Evolutionary conservation across 331 rosid genomes (phyloP).

Genomic region (Quercus lobata): DNA sequence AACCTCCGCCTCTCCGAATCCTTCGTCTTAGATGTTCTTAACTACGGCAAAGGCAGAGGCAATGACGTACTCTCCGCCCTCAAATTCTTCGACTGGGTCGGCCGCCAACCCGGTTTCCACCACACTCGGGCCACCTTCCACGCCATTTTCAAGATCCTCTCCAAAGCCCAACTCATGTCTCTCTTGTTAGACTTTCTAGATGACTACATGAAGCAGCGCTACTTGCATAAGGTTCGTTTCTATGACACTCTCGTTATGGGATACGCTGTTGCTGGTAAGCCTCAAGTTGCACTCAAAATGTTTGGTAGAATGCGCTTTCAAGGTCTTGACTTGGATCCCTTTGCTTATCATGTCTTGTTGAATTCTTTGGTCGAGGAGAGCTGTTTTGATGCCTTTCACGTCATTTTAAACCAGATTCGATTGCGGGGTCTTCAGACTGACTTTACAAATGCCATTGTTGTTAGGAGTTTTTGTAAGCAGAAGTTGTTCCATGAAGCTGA

Average conservation of each 20-base stretch:
- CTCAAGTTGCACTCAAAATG: constrained; percentile 56
- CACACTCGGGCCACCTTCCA: constrained; percentile 67
- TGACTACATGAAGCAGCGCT: constrained; percentile 1
- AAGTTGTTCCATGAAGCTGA: constrained; percentile 53
- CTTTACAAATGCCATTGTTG: constrained; percentile 32
- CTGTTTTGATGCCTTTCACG: constrained; percentile 39
- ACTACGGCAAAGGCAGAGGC: constrained; percentile 20
- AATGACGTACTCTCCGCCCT: constrained; percentile 55
- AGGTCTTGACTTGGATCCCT: constrained; percentile 58
- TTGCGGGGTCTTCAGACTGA: constrained; percentile 41
- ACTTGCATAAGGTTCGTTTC: constrained; percentile 30
- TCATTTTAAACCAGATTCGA: constrained; percentile 44
- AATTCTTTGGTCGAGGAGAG: constrained; percentile 54
- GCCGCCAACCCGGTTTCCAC: constrained; percentile 47
- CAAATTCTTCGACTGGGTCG: constrained; percentile 94
- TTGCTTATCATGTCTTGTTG: constrained; percentile 55
- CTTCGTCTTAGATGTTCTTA: constrained; percentile 61
- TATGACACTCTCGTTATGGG: constrained; percentile 69
- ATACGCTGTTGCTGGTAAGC: constrained; percentile 68
- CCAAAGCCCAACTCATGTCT: constrained; percentile 43
- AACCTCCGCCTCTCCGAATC: constrained; percentile 39
- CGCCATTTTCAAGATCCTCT: constrained; percentile 56
- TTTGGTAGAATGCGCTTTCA: constrained; percentile 71
- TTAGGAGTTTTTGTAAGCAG: constrained; percentile 57
- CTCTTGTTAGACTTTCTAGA: constrained; percentile 50